Evolutionary conservation across 2,329 filamentous ascomycete species (phyloP).

Genomic region (Aspergillus sclerotialis): DNA sequence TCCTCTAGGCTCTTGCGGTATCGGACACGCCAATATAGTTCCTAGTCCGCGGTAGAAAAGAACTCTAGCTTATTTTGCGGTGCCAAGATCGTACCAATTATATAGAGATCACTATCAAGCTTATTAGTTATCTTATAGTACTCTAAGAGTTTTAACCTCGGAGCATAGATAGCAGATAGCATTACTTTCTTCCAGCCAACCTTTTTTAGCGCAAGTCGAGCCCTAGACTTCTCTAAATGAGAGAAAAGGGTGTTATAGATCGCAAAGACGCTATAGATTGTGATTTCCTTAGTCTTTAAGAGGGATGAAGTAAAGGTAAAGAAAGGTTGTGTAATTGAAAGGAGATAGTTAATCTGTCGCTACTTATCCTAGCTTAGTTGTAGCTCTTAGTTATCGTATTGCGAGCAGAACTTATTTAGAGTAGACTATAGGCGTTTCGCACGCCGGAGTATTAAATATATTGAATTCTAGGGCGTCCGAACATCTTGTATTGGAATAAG

Average conservation of each 20-base stretch:
- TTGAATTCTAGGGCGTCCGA: constrained; percentile 11
- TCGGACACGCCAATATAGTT: constrained; percentile 1
- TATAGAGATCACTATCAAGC: constrained; percentile 9
- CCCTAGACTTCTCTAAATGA: constrained; percentile 6
- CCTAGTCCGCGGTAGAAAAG: constrained; percentile 9
- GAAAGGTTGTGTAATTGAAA: constrained; percentile 13
- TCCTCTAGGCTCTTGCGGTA: constrained; percentile 5
- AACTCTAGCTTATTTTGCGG: constrained; percentile 10
- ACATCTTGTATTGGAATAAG: constrained; percentile 11
- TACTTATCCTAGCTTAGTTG: constrained; percentile 6
- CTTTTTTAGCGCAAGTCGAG: constrained; percentile 6
- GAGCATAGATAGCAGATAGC: constrained; percentile 2
- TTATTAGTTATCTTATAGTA: constrained; percentile 9
- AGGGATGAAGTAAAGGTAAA: constrained; percentile 8
- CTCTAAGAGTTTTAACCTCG: constrained; percentile 5
- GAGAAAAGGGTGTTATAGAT: constrained; percentile 15
- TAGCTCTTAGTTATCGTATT: constrained; percentile 3
- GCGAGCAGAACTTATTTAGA: constrained; percentile 2
- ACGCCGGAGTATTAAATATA: constrained; percentile 10
- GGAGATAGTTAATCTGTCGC: constrained; percentile 8
- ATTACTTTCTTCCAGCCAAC: constrained; percentile 9
- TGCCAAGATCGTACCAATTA: constrained; percentile 9
- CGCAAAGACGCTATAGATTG: constrained; percentile 8
- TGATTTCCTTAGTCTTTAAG: constrained; percentile 11
- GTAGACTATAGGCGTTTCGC: constrained; percentile 5